Evolutionary conservation across 441 rosid genomes (phyloP).

Genomic region (Raphanus hybrid): DNA sequence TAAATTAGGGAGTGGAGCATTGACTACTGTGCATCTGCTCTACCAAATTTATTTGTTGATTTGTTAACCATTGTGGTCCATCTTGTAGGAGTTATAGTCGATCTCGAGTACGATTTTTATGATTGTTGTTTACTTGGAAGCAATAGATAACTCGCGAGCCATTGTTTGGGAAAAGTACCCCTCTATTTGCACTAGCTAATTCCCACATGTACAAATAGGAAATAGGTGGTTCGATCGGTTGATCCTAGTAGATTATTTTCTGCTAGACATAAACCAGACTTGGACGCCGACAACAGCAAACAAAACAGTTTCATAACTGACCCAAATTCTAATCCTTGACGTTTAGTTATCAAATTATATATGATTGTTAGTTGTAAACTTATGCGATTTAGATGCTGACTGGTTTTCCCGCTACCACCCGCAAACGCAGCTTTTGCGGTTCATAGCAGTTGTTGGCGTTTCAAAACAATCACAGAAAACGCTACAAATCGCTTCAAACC

Average conservation of each 20-base stretch:
- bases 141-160: not conserved
- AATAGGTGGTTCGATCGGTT: not conserved
- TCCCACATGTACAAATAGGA: not conserved
- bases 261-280: too few relatives aligned
- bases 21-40: slow-evolving; percentile 37
- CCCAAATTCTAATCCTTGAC: too few relatives aligned
- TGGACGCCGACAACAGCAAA: too few relatives aligned
- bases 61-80: slow-evolving; percentile 33
- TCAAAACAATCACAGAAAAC: too few relatives aligned
- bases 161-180: slow-evolving; percentile 6
- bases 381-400: too few relatives aligned
- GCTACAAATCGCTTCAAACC: too few relatives aligned
- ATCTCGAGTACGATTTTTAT: not conserved
- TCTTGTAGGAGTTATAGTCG: slow-evolving; percentile 10
- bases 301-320: too few relatives aligned
- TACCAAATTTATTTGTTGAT: slow-evolving; percentile 33
- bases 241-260: not conserved
- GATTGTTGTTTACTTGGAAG: not conserved
- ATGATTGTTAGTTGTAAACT: too few relatives aligned
- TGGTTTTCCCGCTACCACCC: too few relatives aligned
- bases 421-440: too few relatives aligned
- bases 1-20: slow-evolving; percentile 39
- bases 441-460: too few relatives aligned
- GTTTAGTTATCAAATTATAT: too few relatives aligned
- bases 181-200: not conserved